These are phyloP conservation scores for Mrakia hoshinonis DNA, from an alignment of 768 basidiomycete species.

Conservation along the genomic window DNA sequence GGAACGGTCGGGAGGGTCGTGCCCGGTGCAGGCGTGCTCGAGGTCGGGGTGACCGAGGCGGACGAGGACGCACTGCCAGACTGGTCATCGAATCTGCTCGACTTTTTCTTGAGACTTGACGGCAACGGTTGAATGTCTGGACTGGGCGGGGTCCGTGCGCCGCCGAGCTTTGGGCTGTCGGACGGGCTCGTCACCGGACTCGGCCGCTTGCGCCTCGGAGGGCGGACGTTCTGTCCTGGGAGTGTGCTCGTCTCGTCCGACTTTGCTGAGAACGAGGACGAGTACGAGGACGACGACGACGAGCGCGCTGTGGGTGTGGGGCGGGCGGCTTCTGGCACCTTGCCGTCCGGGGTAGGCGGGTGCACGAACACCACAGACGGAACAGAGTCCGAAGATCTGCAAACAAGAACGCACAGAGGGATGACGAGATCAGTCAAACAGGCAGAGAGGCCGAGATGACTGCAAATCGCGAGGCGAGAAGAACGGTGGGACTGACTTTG, in stretches of 20 bases:
- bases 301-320: neutral
- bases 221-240: slow-evolving; percentile 22
- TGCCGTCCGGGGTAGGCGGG: slow-evolving; percentile 15
- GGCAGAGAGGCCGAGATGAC: neutral
- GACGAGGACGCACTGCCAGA: neutral
- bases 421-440: neutral
- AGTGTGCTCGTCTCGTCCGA: neutral
- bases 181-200: slow-evolving; percentile 1
- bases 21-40: neutral
- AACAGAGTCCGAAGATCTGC: neutral
- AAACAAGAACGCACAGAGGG: neutral
- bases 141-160: neutral
- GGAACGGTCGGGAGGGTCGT: neutral
- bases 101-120: neutral
- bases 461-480: neutral
- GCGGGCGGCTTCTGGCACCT: neutral
- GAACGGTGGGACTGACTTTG: neutral
- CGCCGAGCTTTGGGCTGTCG: neutral
- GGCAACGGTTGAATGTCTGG: neutral
- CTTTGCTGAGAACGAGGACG: neutral
- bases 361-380: slow-evolving; percentile 1
- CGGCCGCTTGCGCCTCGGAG: slow-evolving; percentile 4
- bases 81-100: neutral
- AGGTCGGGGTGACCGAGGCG: slow-evolving; percentile 13
- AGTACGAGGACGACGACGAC: neutral